Base-by-base conservation (phyloP, 352 stramenopile species). In the Globisporangium iwayamae region DNA sequence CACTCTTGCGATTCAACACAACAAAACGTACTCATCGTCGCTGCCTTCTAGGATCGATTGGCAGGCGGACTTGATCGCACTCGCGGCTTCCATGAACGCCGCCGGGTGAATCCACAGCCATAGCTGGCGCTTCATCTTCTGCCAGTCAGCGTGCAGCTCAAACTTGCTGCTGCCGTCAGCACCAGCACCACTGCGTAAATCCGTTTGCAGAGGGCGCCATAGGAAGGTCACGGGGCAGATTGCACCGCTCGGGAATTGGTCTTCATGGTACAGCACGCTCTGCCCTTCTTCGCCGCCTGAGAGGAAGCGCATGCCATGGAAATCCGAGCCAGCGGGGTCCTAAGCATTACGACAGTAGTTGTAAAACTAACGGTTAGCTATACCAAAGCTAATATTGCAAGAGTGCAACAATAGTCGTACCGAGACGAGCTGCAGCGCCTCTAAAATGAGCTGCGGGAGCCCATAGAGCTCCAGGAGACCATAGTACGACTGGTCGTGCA, bases 51-150 rank as follows among this genome's bases (percentile, higher is more conserved):
- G 67, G 3, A 87, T 66, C 11, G 76, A 59, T 30, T 84, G 68
- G 45, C 81, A 92, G 16, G 83, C 85, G 11, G 54, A 48, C 30
- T 71, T 70, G 51, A 93, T 88, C 9, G 79, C 85, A 10, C 60
- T 80, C 6, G 83, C 79, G 2, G 85, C 80, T 57, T 91, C 82
- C 74, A 91, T 85, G 64, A 84, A 92, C 36, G 81, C 81, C 9
- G 83, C 81, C 5, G 85, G 78, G 47, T 93, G 85, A 52, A 93
- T 79, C 85, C 85, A 93, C 0, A 93, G 67, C 85, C 85, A 93
- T 18, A 93, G 60, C 60, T 93, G 81, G 2, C 83, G 74, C 60
- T 84, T 89, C n/a, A 62, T 74, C 20, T 39, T 64, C 25, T 80
- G 71, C 70, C 72, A 87, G 5, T 76, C 67, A 1, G 75, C 48